Evolutionary conservation across 257 asterid genomes (phyloP).

Genomic region (Nicotiana undulata): DNA sequence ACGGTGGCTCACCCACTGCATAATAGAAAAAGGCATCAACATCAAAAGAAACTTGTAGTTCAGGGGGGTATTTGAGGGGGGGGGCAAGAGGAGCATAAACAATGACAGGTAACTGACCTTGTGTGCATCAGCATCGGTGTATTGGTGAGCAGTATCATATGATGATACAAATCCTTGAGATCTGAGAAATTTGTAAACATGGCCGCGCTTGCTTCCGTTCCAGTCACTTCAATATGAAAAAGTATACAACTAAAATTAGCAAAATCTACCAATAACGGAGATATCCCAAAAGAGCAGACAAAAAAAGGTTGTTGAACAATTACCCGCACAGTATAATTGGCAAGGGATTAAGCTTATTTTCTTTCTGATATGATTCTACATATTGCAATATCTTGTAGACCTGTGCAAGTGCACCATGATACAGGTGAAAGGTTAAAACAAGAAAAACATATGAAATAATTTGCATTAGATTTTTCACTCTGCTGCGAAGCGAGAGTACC

Average conservation of each 20-base stretch:
- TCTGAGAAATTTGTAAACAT: constrained; percentile 85
- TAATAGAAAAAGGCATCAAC: constrained; percentile 14
- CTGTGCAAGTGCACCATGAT: constrained; percentile 25
- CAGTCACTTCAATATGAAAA: constrained; percentile 54
- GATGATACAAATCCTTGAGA: constrained; percentile 97
- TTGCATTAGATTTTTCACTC: neutral
- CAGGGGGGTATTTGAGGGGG: no score
- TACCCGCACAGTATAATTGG: constrained; percentile 96
- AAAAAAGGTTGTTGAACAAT: neutral
- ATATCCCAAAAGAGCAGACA: neutral
- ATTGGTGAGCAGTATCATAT: constrained; percentile 94
- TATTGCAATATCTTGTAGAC: constrained; percentile 85
- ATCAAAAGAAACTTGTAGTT: neutral
- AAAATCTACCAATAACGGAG: neutral
- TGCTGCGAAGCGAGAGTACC: neutral
- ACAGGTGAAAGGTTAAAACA: neutral
- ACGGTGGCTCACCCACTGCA: constrained; percentile 97
- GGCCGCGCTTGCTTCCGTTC: constrained; percentile 98
- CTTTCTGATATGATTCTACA: constrained; percentile 83
- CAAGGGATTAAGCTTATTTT: constrained; percentile 78
- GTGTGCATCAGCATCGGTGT: constrained; percentile 94
- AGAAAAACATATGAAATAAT: neutral
- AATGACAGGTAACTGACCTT: constrained; percentile 39
- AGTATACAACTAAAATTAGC: constrained; percentile 10
- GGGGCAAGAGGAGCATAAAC: neutral